Evolutionary conservation across 2,329 filamentous ascomycete genomes (phyloP).

Genomic region (Hysterium pulicare): DNA sequence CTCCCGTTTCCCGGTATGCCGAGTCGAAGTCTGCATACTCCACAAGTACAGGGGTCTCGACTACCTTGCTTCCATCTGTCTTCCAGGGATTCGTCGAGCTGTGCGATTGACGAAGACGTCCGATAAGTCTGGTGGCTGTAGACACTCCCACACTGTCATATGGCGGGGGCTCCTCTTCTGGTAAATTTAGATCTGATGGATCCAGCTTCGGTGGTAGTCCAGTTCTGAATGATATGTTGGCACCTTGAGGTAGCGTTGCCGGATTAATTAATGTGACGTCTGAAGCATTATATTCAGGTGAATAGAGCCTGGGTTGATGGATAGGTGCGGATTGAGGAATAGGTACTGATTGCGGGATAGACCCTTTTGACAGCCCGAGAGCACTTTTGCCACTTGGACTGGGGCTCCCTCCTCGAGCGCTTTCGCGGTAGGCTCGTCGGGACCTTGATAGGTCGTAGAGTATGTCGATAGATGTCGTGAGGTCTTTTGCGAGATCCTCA

Average conservation of each 20-base stretch:
- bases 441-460: slow-evolving; percentile 73
- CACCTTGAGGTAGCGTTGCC: slow-evolving; percentile 22
- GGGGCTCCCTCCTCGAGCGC: slow-evolving; percentile 9
- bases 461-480: slow-evolving; percentile 75
- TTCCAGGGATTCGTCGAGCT: slow-evolving; percentile 39
- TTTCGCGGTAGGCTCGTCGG: slow-evolving; percentile 44
- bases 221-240: slow-evolving; percentile 13
- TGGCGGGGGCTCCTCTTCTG: slow-evolving; percentile 47
- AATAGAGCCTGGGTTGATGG: too few species aligned
- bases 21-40: slow-evolving; percentile 61
- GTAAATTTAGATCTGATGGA: slow-evolving; percentile 40
- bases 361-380: slow-evolving; percentile 14
- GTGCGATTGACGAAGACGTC: slow-evolving; percentile 36
- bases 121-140: slow-evolving; percentile 44
- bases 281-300: slow-evolving; percentile 37
- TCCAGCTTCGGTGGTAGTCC: slow-evolving; percentile 44
- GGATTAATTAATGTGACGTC: slow-evolving; percentile 45
- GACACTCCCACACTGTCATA: slow-evolving; percentile 47
- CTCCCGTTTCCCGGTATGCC: slow-evolving; percentile 46
- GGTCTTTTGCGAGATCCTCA: slow-evolving; percentile 68
- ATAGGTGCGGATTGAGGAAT: slow-evolving; percentile 2
- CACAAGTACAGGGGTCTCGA: slow-evolving; percentile 59
- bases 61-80: slow-evolving; percentile 29
- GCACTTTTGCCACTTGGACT: slow-evolving; percentile 19
- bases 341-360: slow-evolving; percentile 22